Conservation (phyloP, 768 basidiomycete species). For the Imleria badia region DNA sequence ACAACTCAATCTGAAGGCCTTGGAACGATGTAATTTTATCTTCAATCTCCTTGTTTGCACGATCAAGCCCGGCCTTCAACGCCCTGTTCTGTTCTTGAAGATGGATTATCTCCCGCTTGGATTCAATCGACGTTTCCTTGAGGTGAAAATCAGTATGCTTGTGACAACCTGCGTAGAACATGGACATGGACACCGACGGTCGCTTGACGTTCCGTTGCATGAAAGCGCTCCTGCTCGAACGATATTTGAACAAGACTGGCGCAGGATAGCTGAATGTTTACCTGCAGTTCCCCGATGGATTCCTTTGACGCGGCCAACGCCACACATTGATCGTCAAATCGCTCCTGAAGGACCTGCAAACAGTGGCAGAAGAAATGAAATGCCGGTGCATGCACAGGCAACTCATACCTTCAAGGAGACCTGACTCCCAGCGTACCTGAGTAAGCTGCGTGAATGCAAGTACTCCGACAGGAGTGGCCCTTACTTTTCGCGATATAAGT, state of each 20-base stretch:
- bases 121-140: conserved; percentile 19
- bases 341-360: conserved; percentile 51
- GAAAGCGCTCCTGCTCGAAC: conserved; percentile 24
- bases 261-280: conserved; percentile 10
- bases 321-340: conserved; percentile 56
- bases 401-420: conserved; percentile 24
- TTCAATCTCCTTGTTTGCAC: conserved; percentile 3
- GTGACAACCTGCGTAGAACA: neutral
- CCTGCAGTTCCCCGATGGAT: conserved; percentile 51
- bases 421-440: conserved; percentile 22
- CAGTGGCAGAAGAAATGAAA: neutral
- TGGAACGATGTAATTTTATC: conserved; percentile 12
- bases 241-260: neutral
- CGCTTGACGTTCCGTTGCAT: conserved; percentile 15
- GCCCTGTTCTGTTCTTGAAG: conserved; percentile 24
- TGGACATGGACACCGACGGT: conserved; percentile 13
- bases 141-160: neutral
- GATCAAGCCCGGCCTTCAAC: conserved; percentile 16
- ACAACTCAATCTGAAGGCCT: conserved; percentile 22
- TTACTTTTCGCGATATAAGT: conserved; percentile 27
- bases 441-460: neutral
- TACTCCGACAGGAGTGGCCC: neutral
- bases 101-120: conserved; percentile 14
- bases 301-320: conserved; percentile 57
- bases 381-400: neutral